These are phyloP conservation scores for Penicillium daleae DNA, from an alignment of 495 filamentous ascomycete species.

Conservation along the genomic window DNA sequence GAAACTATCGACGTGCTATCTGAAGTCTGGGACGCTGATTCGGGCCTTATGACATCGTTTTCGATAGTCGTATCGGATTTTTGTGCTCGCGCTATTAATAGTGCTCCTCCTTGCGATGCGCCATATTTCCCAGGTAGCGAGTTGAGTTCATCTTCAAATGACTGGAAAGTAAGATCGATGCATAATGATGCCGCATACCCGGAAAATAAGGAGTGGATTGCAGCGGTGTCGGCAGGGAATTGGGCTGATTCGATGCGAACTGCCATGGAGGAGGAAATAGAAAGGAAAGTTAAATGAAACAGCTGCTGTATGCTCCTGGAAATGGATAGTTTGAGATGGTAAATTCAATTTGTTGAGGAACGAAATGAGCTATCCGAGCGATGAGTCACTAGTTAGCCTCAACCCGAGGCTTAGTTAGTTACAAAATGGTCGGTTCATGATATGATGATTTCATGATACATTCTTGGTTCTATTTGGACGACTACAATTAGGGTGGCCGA, in stretches of 20 bases:
- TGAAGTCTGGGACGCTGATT: background rate
- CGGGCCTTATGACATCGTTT: background rate
- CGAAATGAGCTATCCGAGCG: background rate
- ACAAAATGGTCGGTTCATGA: background rate
- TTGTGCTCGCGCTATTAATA: constrained; percentile 50
- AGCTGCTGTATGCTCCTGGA: no score
- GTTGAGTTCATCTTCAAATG: constrained; percentile 55
- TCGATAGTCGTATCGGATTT: background rate
- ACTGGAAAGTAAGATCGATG: constrained; percentile 62
- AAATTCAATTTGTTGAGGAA: no score
- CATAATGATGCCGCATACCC: constrained; percentile 55
- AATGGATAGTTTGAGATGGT: no score
- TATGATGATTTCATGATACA: background rate
- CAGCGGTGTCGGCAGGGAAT: constrained; percentile 40
- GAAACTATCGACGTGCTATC: background rate
- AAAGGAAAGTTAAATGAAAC: constrained; percentile 17
- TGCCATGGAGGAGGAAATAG: constrained; percentile 27
- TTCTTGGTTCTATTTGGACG: background rate
- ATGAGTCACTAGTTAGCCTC: background rate
- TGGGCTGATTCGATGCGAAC: constrained; percentile 34
- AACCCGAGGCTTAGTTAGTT: no score
- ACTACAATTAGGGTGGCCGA: background rate
- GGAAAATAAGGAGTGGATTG: constrained; percentile 48
- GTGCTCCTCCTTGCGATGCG: constrained; percentile 41
- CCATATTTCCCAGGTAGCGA: constrained; percentile 59